Evolutionary conservation across 2,329 filamentous ascomycete species (phyloP).

Genomic region (Penicillium thymicola): DNA sequence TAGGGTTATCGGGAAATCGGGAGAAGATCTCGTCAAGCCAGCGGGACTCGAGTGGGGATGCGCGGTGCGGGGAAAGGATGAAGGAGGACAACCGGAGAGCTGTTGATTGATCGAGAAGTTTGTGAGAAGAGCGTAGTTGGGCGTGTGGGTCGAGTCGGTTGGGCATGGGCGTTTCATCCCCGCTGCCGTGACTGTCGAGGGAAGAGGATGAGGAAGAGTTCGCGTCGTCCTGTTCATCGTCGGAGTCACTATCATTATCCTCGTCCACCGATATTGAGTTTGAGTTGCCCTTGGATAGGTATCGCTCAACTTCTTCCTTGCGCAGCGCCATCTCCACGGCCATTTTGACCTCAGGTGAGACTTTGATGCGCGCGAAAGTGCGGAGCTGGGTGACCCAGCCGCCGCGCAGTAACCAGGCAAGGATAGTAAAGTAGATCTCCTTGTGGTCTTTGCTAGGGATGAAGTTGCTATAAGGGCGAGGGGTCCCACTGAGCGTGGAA

Average conservation of each 20-base stretch:
- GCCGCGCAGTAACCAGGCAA: slow-evolving; percentile 88
- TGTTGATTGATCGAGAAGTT: slow-evolving; percentile 33
- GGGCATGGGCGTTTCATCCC: slow-evolving; percentile 38
- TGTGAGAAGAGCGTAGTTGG: slow-evolving; percentile 31
- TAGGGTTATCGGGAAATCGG: slow-evolving; percentile 33
- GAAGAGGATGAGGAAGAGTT: slow-evolving; percentile 40
- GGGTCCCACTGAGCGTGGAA: slow-evolving; percentile 73
- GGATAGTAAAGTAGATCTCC: slow-evolving; percentile 80
- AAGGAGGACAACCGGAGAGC: slow-evolving; percentile 56
- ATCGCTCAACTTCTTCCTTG: slow-evolving; percentile 57
- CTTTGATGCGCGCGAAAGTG: slow-evolving; percentile 84
- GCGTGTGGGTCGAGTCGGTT: slow-evolving; percentile 26
- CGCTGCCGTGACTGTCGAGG: slow-evolving; percentile 38
- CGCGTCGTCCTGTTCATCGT: slow-evolving; percentile 25
- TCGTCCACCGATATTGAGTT: slow-evolving; percentile 24
- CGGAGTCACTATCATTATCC: slow-evolving; percentile 4
- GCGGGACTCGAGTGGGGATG: slow-evolving; percentile 72
- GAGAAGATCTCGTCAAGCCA: slow-evolving; percentile 55
- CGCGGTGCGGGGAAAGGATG: slow-evolving; percentile 74
- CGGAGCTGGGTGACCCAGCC: slow-evolving; percentile 93
- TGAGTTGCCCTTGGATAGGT: slow-evolving; percentile 30
- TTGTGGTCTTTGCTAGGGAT: slow-evolving; percentile 87
- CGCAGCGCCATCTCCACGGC: slow-evolving; percentile 72
- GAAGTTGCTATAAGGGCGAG: slow-evolving; percentile 76
- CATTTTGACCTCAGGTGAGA: slow-evolving; percentile 76